These are phyloP conservation scores for Rhodocollybia butyracea DNA, from an alignment of 768 basidiomycete species.

Conservation along the genomic window DNA sequence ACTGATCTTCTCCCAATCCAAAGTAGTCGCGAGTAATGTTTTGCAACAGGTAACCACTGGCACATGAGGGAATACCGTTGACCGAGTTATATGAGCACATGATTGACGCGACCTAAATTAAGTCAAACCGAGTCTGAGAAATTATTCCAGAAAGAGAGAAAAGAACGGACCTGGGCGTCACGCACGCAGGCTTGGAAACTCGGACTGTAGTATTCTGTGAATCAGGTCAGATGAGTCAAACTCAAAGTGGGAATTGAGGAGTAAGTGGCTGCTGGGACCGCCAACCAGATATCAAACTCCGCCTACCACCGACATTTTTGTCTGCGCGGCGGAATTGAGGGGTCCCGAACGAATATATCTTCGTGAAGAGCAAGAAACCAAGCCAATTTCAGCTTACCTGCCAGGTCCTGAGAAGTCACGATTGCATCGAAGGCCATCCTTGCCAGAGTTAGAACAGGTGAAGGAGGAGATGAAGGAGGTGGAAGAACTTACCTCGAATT, in stretches of 20 bases:
- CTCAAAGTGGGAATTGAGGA: too few relatives aligned
- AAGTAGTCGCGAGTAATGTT: slow-evolving; percentile 47
- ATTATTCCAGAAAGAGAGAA: too few relatives aligned
- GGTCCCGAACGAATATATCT: not conserved
- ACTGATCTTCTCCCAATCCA: slow-evolving; percentile 48
- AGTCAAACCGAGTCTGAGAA: too few relatives aligned
- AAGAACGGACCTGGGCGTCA: slow-evolving; percentile 57
- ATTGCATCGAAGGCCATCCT: slow-evolving; percentile 50
- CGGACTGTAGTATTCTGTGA: slow-evolving; percentile 45
- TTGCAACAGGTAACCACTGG: slow-evolving; percentile 50
- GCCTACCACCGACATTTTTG: too few relatives aligned
- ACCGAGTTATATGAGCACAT: slow-evolving; percentile 67
- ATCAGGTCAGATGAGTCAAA: too few relatives aligned
- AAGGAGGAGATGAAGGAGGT: not conserved
- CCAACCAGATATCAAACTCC: too few relatives aligned
- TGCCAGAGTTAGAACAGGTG: too few relatives aligned
- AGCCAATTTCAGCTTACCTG: too few relatives aligned
- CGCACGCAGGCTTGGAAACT: slow-evolving; percentile 59
- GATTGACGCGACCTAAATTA: slow-evolving; percentile 53
- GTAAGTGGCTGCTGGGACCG: too few relatives aligned
- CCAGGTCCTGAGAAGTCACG: slow-evolving; percentile 53
- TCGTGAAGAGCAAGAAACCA: too few relatives aligned
- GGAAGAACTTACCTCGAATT: too few relatives aligned
- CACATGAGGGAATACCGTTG: slow-evolving; percentile 57
- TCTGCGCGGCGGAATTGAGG: too few relatives aligned